Conservation (phyloP, 2,329 filamentous ascomycete genomes). For the Ceratocystiopsis minuta region DNA sequence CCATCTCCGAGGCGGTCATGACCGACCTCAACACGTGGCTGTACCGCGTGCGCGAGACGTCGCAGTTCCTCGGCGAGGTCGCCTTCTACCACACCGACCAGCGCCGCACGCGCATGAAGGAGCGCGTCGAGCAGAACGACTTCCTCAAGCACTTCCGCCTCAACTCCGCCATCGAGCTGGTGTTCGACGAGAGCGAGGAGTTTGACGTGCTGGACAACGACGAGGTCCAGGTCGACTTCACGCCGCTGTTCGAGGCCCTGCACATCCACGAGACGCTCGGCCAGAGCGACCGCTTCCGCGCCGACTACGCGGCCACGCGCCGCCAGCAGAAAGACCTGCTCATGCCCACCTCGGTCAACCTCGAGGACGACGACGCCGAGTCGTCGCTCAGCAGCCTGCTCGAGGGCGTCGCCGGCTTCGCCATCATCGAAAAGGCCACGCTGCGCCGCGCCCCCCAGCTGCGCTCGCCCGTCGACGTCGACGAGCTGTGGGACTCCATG, state of each 20-base stretch:
- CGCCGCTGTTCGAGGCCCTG: slow-evolving; percentile 79
- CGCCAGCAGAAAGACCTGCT: slow-evolving; percentile 83
- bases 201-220: slow-evolving; percentile 94
- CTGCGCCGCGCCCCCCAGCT: slow-evolving; percentile 75
- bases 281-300: slow-evolving; percentile 76
- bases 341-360: slow-evolving; percentile 55
- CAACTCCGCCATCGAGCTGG: slow-evolving; percentile 88
- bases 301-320: slow-evolving; percentile 82
- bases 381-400: slow-evolving; percentile 74
- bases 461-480: slow-evolving; percentile 72
- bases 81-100: slow-evolving; percentile 93
- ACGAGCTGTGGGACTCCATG: slow-evolving; percentile 97
- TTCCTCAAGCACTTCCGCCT: slow-evolving; percentile 73
- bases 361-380: slow-evolving; percentile 73
- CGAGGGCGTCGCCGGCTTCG: slow-evolving; percentile 89
- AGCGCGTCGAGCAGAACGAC: slow-evolving; percentile 57
- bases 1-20: slow-evolving; percentile 94
- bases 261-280: slow-evolving; percentile 93
- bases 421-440: slow-evolving; percentile 88
- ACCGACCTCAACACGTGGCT: slow-evolving; percentile 93
- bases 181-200: slow-evolving; percentile 88
- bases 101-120: slow-evolving; percentile 63
- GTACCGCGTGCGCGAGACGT: slow-evolving; percentile 84
- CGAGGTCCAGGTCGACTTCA: slow-evolving; percentile 86
- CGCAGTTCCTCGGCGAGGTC: slow-evolving; percentile 87